Conservation (phyloP, 2,329 filamentous ascomycete genomes). For the Aspergillus ochraceoroseus region DNA sequence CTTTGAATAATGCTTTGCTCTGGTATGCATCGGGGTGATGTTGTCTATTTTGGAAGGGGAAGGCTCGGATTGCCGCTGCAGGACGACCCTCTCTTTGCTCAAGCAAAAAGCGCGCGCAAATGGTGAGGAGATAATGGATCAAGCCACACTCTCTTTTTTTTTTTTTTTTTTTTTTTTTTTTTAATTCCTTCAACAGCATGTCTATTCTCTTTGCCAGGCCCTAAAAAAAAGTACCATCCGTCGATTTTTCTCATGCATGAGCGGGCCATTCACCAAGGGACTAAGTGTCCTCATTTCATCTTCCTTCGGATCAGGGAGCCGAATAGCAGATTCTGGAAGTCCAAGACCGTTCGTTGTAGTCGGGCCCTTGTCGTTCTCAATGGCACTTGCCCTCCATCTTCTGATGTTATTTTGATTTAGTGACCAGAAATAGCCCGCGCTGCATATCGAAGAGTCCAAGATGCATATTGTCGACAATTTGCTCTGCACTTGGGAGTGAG, state of each 20-base stretch:
- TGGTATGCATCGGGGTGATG: too few relatives aligned
- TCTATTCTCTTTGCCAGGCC: neutral
- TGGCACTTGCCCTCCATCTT: neutral
- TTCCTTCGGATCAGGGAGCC: conserved; percentile 6
- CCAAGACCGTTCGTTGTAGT: neutral
- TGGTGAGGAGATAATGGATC: too few relatives aligned
- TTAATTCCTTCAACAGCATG: too few relatives aligned
- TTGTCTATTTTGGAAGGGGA: too few relatives aligned
- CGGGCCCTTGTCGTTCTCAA: neutral
- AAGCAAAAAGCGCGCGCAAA: too few relatives aligned
- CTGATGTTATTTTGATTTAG: neutral
- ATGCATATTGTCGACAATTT: conserved; percentile 4
- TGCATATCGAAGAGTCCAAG: conserved; percentile 4
- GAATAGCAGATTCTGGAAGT: conserved; percentile 2
- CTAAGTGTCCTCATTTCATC: neutral
- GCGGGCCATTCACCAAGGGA: neutral
- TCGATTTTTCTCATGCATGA: neutral
- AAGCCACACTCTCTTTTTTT: too few relatives aligned
- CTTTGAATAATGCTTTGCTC: too few relatives aligned
- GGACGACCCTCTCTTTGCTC: too few relatives aligned
- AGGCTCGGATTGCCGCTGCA: too few relatives aligned
- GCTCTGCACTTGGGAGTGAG: conserved; percentile 15
- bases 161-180: too few relatives aligned
- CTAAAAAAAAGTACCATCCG: neutral
- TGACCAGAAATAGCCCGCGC: conserved; percentile 4